Conservation (phyloP, 495 filamentous ascomycete genomes). For the Bacidia gigantensis region DNA sequence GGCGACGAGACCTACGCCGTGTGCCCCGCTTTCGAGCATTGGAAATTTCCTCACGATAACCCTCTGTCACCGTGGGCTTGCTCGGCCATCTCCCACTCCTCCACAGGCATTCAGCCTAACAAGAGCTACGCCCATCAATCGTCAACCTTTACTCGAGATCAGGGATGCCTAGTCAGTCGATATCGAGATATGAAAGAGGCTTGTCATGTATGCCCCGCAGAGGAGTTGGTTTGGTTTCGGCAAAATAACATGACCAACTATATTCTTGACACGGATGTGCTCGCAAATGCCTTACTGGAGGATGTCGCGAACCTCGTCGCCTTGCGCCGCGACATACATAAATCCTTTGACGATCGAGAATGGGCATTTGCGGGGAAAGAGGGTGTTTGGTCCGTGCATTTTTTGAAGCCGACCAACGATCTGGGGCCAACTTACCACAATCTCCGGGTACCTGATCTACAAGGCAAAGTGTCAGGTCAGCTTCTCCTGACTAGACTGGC, state of each 20-base stretch:
- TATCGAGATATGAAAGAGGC: not conserved
- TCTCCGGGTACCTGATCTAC: no score
- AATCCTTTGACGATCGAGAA: not conserved
- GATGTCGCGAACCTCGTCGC: not conserved
- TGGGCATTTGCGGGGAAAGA: not conserved
- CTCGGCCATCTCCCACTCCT: no score
- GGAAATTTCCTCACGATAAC: slow-evolving; percentile 11
- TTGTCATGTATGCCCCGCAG: not conserved
- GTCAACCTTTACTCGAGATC: no score
- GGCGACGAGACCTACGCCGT: slow-evolving; percentile 5
- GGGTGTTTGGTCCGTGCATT: not conserved
- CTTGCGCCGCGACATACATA: not conserved
- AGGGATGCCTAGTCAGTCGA: not conserved
- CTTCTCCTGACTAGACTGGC: not conserved
- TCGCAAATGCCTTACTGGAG: not conserved
- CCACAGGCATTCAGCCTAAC: no score
- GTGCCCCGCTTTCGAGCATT: slow-evolving; percentile 11
- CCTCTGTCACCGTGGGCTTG: no score
- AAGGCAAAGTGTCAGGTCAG: no score
- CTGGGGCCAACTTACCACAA: no score
- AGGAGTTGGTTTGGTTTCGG: not conserved
- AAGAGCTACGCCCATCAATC: no score
- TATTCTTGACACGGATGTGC: not conserved
- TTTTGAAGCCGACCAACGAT: not conserved
- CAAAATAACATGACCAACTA: not conserved